Evolutionary conservation across 1,284 basidiomycete genomes (phyloP).

Genomic region (Irpex sp.): DNA sequence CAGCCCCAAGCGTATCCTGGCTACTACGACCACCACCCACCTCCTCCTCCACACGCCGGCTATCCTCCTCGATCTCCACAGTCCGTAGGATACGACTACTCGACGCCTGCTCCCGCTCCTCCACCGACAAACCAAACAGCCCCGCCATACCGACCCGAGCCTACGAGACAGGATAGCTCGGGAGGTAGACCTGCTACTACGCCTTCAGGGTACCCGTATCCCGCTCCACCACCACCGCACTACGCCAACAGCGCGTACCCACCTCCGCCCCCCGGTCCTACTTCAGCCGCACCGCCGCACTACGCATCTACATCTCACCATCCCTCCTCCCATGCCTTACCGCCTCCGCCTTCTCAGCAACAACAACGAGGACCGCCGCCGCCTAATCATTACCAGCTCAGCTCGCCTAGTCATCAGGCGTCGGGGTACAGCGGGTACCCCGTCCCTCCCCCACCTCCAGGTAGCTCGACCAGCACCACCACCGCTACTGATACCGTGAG

Average conservation of each 20-base stretch:
- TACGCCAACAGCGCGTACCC: not conserved
- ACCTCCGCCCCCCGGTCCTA: not conserved
- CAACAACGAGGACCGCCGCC: constrained; percentile 9
- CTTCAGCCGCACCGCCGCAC: not conserved
- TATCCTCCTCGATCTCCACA: not conserved
- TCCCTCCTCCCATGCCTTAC: constrained; percentile 11
- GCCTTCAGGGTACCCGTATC: not conserved
- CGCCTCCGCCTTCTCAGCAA: not conserved
- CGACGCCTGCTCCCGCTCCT: not conserved
- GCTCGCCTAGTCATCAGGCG: constrained; percentile 7
- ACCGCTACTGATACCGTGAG: not conserved
- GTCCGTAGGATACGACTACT: not conserved
- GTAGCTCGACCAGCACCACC: not conserved
- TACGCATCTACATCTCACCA: constrained; percentile 15
- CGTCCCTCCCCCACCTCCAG: constrained; percentile 13
- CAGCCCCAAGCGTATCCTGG: constrained; percentile 7
- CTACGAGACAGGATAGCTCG: not conserved
- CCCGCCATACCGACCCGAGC: not conserved
- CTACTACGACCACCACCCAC: constrained; percentile 9
- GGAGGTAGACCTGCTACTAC: not conserved
- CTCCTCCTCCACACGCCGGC: not conserved
- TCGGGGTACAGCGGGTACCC: constrained; percentile 18
- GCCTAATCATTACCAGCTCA: constrained; percentile 12
- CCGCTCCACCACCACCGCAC: not conserved
- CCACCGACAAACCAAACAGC: not conserved